Percentiles rank a stretch among this genome's conserved stretches.
Conservation (phyloP, 176 grass and related monocot genomes). For the Secale cereale region DNA sequence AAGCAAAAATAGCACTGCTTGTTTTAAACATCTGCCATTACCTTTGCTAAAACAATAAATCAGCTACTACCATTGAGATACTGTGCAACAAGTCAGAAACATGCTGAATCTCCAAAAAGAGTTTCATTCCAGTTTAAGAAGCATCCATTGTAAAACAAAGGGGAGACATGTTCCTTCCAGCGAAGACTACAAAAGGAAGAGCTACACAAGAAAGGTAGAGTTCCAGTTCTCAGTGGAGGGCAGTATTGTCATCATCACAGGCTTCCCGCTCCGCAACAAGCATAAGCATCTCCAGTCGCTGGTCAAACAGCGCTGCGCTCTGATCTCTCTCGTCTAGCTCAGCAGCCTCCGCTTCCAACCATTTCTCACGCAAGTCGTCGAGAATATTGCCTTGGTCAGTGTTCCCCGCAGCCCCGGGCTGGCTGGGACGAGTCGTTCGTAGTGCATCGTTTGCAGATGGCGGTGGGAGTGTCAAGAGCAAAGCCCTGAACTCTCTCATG, state of each 20-base stretch:
- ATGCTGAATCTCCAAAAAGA: background rate
- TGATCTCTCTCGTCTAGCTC: conserved; percentile 86
- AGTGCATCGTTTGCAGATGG: conserved; percentile 58
- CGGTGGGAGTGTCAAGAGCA: conserved; percentile 86
- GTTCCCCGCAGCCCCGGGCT: conserved; percentile 52
- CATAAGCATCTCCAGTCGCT: conserved; percentile 74
- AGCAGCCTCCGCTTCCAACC: conserved; percentile 70
- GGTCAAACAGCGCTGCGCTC: conserved; percentile 78
- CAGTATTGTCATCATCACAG: conserved; percentile 27
- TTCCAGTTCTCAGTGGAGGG: background rate
- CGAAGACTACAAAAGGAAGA: conserved; percentile 13
- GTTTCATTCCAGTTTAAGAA: background rate
- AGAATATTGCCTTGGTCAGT: conserved; percentile 79
- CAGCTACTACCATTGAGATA: background rate
- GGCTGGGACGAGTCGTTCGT: conserved; percentile 68
- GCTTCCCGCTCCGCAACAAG: conserved; percentile 62
- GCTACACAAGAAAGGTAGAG: background rate
- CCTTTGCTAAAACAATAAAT: background rate
- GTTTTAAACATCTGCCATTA: background rate
- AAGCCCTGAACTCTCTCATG: conserved; percentile 59
- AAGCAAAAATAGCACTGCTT: too few species aligned
- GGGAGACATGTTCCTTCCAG: background rate
- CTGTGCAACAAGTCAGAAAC: background rate
- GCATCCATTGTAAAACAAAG: background rate
- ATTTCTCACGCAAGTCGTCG: conserved; percentile 91